These are phyloP conservation scores for Talaromyces trachyspermus DNA, from an alignment of 495 filamentous ascomycete genomes.

Conservation along the genomic window DNA sequence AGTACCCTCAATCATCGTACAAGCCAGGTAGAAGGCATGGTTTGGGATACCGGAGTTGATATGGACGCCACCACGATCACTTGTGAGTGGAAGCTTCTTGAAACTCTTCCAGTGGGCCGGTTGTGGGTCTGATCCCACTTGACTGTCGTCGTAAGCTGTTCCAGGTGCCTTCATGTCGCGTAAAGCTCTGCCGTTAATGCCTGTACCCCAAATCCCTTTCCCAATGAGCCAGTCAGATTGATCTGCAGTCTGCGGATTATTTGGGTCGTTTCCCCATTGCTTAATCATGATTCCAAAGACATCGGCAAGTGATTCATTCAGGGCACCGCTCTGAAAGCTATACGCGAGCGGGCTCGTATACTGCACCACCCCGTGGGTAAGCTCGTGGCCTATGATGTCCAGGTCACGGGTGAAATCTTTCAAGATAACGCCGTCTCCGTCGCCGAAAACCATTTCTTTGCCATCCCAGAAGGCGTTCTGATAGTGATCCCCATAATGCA, in stretches of 20 bases:
- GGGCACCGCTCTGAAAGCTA: slow-evolving; percentile 34
- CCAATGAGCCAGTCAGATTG: slow-evolving; percentile 37
- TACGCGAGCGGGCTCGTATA: slow-evolving; percentile 37
- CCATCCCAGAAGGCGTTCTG: slow-evolving; percentile 1
- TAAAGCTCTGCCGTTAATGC: slow-evolving; percentile 36
- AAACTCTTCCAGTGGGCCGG: slow-evolving; percentile 32
- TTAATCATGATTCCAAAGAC: slow-evolving; percentile 48
- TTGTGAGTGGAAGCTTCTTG: slow-evolving; percentile 11
- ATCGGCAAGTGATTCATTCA: slow-evolving; percentile 48
- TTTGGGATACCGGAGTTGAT: slow-evolving; percentile 48
- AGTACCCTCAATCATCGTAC: slow-evolving; percentile 38
- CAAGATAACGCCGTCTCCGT: slow-evolving; percentile 33
- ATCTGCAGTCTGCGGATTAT: slow-evolving; percentile 21
- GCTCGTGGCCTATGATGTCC: slow-evolving; percentile 46
- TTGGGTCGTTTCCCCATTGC: slow-evolving; percentile 37
- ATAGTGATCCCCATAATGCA: neutral
- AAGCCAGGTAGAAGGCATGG: slow-evolving; percentile 40
- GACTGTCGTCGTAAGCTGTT: slow-evolving; percentile 39
- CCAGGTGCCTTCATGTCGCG: slow-evolving; percentile 44
- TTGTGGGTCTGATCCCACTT: slow-evolving; percentile 42
- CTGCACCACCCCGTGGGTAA: slow-evolving; percentile 44
- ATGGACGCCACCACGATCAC: slow-evolving; percentile 44
- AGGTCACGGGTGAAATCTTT: slow-evolving; percentile 34
- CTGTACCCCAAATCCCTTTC: slow-evolving; percentile 36
- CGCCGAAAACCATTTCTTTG: slow-evolving; percentile 37